Evolutionary conservation across 176 grass and related monocot species (phyloP).

Genomic region (Eragrostis curvula): DNA sequence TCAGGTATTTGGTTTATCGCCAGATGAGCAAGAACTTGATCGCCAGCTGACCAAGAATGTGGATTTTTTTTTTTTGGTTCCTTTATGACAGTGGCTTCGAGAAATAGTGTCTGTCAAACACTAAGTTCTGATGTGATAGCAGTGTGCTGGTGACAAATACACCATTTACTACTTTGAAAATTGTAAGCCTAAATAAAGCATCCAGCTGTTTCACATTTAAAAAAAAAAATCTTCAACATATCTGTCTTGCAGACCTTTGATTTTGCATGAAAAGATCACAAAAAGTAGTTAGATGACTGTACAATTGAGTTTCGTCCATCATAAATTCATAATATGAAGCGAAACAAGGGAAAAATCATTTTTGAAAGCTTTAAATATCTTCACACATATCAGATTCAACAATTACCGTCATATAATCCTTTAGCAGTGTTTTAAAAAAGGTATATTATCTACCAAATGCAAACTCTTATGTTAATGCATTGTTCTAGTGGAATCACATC

Average conservation of each 20-base stretch:
- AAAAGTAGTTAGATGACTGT: conserved; percentile 79
- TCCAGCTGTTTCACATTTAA: conserved; percentile 80
- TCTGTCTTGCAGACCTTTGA: conserved; percentile 69
- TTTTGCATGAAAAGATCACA: no score
- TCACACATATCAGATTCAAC: background rate
- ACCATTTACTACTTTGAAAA: conserved; percentile 4
- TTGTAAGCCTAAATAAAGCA: conserved; percentile 19
- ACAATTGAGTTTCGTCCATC: conserved; percentile 17
- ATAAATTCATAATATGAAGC: background rate
- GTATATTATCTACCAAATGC: background rate
- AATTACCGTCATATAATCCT: background rate
- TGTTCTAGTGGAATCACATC: background rate
- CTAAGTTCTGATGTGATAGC: background rate
- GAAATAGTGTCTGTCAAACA: background rate
- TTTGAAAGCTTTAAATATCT: background rate
- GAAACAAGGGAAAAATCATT: conserved; percentile 13
- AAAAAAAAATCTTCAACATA: conserved; percentile 68
- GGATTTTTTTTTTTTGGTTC: background rate
- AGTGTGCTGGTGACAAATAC: conserved; percentile 3
- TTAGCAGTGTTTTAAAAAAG: background rate
- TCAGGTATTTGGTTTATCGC: background rate
- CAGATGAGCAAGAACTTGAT: background rate
- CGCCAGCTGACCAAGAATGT: background rate
- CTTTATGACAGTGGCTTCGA: background rate
- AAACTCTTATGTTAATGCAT: background rate